Percentiles rank a stretch among this genome's conserved stretches.
These are phyloP conservation scores for Naumovozyma baii DNA, from an alignment of 805 yeast genomes.

Conservation along the genomic window DNA sequence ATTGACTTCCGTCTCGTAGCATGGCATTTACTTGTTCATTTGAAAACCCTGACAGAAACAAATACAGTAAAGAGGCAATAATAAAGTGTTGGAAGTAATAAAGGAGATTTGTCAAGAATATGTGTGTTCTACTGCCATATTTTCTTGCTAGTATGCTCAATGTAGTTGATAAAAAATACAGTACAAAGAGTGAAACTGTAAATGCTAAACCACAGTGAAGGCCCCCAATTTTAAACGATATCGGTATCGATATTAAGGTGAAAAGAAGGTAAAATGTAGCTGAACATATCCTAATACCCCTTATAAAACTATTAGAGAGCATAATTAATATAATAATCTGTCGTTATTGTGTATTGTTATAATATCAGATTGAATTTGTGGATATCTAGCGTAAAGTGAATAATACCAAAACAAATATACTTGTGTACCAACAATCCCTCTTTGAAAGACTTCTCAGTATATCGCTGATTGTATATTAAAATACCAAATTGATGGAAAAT, in stretches of 20 bases:
- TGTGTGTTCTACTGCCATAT: constrained; percentile 13
- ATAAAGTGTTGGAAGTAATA: constrained; percentile 77
- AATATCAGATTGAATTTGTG: not conserved
- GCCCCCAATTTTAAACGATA: constrained; percentile 92
- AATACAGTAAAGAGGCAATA: constrained; percentile 70
- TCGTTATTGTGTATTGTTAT: not conserved
- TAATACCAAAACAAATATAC: not conserved
- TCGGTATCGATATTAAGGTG: constrained; percentile 74
- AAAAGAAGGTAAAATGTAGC: constrained; percentile 56
- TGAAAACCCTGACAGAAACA: constrained; percentile 50
- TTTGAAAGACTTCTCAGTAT: no score
- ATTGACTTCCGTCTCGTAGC: constrained; percentile 16
- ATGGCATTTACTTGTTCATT: constrained; percentile 22
- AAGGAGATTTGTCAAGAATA: constrained; percentile 31
- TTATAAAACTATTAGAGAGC: constrained; percentile 13
- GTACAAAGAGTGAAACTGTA: constrained; percentile 58
- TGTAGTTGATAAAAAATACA: constrained; percentile 67
- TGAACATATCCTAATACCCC: constrained; percentile 30
- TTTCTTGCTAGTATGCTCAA: constrained; percentile 43
- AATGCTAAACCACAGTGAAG: constrained; percentile 80
- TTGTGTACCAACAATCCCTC: no score
- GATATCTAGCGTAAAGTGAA: not conserved
- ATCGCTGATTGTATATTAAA: no score
- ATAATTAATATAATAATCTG: not conserved
- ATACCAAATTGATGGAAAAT: no score